phyloP scores from a whole-genome alignment of 345 rosid species.

The Eucalyptus decipiens region DNA sequence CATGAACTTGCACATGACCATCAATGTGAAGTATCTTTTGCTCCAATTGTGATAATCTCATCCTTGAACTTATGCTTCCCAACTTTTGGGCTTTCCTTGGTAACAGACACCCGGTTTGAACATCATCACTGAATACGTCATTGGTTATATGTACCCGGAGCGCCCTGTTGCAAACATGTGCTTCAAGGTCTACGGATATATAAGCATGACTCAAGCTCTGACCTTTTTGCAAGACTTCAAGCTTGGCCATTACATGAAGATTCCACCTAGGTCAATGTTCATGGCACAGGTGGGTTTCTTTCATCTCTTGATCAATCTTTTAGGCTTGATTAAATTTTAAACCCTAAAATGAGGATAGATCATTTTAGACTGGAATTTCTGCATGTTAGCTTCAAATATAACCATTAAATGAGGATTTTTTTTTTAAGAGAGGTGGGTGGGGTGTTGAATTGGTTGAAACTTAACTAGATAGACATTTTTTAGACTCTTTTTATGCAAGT shows the following conservation, averaged over 20 bases:
- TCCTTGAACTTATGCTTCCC: background rate
- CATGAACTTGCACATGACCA: background rate
- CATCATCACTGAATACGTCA: slow-evolving; percentile 66
- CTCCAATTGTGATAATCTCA: background rate
- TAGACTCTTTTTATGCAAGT: background rate
- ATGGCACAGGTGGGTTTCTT: slow-evolving; percentile 43
- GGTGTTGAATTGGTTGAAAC: background rate
- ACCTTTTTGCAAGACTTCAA: slow-evolving; percentile 65
- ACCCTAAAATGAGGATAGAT: background rate
- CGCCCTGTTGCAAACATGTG: slow-evolving; percentile 87
- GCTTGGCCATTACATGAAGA: slow-evolving; percentile 93
- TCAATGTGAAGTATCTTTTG: background rate
- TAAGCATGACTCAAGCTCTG: slow-evolving; percentile 72
- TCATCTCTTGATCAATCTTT: background rate
- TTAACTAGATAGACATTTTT: background rate
- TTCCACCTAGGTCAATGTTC: slow-evolving; percentile 83
- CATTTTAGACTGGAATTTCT: background rate
- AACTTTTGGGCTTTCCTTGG: background rate
- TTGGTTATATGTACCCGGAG: slow-evolving; percentile 73
- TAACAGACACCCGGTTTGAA: slow-evolving; percentile 58
- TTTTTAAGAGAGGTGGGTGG: background rate
- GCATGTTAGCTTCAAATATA: background rate
- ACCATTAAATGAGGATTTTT: background rate
- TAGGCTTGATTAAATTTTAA: background rate
- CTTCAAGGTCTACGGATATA: slow-evolving; percentile 86